These are phyloP conservation scores for Stipa capillata DNA, from an alignment of 176 grass and related monocot genomes.

Conservation along the genomic window DNA sequence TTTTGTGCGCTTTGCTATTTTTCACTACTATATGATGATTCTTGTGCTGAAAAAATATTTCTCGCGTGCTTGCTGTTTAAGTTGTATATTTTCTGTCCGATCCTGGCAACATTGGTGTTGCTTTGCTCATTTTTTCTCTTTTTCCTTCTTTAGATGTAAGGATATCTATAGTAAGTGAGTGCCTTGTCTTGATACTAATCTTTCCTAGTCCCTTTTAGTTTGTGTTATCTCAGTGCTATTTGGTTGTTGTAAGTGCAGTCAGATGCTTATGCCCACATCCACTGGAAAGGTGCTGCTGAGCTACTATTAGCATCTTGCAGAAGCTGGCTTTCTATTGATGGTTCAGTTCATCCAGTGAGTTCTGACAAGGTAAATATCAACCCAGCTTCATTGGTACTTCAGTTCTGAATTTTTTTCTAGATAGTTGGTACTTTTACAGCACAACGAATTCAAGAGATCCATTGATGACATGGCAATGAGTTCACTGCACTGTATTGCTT, in stretches of 20 bases:
- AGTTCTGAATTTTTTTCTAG: constrained; percentile 1
- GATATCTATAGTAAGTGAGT: not conserved
- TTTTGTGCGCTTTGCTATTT: not conserved
- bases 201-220: not conserved
- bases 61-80: not conserved
- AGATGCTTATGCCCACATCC: constrained; percentile 39
- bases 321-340: constrained; percentile 40
- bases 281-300: constrained; percentile 78
- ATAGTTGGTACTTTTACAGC: constrained; percentile 8
- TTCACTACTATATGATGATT: not conserved
- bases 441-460: constrained; percentile 40
- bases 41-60: not conserved
- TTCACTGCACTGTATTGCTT: constrained; percentile 58
- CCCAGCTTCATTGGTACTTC: not conserved
- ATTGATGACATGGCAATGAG: constrained; percentile 43
- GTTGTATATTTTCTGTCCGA: not conserved
- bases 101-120: not conserved
- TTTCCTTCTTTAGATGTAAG: not conserved
- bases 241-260: constrained; percentile 30
- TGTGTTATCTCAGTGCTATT: not conserved
- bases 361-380: constrained; percentile 41
- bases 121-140: not conserved
- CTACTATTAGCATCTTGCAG: constrained; percentile 46
- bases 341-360: constrained; percentile 31
- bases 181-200: not conserved